Evolutionary conservation across 805 yeast genomes (phyloP).

Genomic region (Yamadazyma ubonensis): DNA sequence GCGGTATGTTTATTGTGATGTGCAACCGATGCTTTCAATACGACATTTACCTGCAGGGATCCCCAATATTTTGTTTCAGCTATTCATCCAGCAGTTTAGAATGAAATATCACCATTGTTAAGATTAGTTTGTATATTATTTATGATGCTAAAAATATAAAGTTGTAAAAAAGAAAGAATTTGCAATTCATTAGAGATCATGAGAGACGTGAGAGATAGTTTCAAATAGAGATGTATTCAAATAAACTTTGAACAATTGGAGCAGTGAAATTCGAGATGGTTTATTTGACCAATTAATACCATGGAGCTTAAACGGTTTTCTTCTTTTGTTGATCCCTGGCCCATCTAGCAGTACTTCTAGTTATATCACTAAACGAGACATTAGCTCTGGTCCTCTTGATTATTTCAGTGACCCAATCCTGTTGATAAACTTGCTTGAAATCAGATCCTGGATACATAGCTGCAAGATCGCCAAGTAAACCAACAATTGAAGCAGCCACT

Average conservation of each 20-base stretch:
- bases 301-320: slow-evolving; percentile 4
- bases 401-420: slow-evolving; percentile 77
- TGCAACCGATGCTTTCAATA: no score
- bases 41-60: background rate
- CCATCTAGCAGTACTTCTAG: slow-evolving; percentile 95
- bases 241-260: background rate
- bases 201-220: slow-evolving; percentile 8
- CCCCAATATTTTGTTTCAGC: background rate
- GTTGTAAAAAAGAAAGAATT: background rate
- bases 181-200: slow-evolving; percentile 14
- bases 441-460: slow-evolving; percentile 81
- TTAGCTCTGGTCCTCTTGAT: slow-evolving; percentile 72
- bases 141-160: slow-evolving; percentile 5
- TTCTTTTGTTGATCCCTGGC: slow-evolving; percentile 82
- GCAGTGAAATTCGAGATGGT: background rate
- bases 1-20: no score
- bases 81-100: background rate
- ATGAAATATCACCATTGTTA: background rate
- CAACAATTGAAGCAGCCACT: slow-evolving; percentile 80
- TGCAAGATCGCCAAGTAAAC: slow-evolving; percentile 90
- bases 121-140: slow-evolving; percentile 1
- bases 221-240: background rate
- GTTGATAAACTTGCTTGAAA: slow-evolving; percentile 61
- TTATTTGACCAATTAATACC: no score
- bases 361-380: slow-evolving; percentile 56